Evolutionary conservation across 441 rosid genomes (phyloP), one percentile per base, ranked within the genome.

Genomic region (Gossypium lobatum): DNA sequence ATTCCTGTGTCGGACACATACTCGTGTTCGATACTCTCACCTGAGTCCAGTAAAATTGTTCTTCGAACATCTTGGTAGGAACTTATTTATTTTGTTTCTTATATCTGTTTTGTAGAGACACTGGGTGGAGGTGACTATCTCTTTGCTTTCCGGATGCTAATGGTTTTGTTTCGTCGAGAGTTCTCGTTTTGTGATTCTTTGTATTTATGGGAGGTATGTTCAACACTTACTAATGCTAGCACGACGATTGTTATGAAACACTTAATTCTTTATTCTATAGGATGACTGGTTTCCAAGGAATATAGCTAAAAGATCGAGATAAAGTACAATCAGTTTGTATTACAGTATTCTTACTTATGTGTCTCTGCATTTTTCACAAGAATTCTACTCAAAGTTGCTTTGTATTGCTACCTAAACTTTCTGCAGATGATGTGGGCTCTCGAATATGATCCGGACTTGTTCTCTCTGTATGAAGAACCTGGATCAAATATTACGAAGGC

Each of bases 361-460:
- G 1, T 10, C 54, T 17, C 4, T 1, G 48, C 5, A 53, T 17
- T 20, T 60, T 69, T 53, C 70, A 71, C 58, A 45, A 17, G 54
- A 66, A 58, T 52, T 70, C 25, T 23, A 26, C 64, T 28, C 42
- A 28, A 2, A 28, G 11, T 67, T 59, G 13, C 53, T 74, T 50
- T 72, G 34, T 63, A 20, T 76, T 67, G 68, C 55, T 74, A 2
- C 70, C 52, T 55, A 50, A 70, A 58, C 13, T 39, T 77, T 42
- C 64, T 3, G 72, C 85, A 95, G 99, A 95, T 95, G 99, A 95
- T 95, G 99, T 95, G 99, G 99, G 99, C 99, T 21, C 86, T 95
- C 14, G 98, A 95, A 77, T 95, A 93, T 11, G 98, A 95, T 76
- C 99, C 99, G 1, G 91, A 89, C 57, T 74, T 89, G 78, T 95